Evolutionary conservation across 495 filamentous ascomycete species (phyloP), one percentile per base, ranked within the genome.

Genomic region (Podospora pseudopauciseta): DNA sequence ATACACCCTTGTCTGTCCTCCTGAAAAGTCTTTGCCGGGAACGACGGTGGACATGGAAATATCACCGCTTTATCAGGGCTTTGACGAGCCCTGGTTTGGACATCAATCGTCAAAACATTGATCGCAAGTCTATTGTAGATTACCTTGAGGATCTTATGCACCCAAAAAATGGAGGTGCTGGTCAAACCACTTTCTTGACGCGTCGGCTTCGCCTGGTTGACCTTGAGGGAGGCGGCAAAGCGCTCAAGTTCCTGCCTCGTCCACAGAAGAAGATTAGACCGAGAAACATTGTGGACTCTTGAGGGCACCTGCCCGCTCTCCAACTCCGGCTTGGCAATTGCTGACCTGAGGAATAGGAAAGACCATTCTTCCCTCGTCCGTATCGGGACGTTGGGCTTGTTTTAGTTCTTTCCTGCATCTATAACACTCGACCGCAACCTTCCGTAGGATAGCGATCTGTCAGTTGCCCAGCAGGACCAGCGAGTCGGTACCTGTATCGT

Each of bases 1-100:
- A 73, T 57, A 73, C 71, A 0, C 71, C 71, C 4, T n/a, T 73
- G 58, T 70, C 71, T 13, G 68, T 70, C 11, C 30, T 73, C 56
- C 64, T 73, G 2, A 72, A 59, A 49, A 60, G 59, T 19, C 54
- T 73, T 16, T 70, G 65, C 65, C 55, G 49, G 0, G 55, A 70
- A 27, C 57, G 68, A 16, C 23, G 9, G 3, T 68, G 60, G 19
- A 65, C 65, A 4, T 73, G 71, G 71, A 68, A 68, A 30, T 70
- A 70, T 28, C 71, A 70, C 58, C 68, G 68, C 28, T 73, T 70
- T 55, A 68, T 73, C 63, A 67, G 65, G 32, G 56, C 64, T 19
- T 59, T 73, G 9, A 19, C n/a, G 4, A 65, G 65, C 13, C 68
- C 68, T 5, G 65, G 54, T 18, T 63, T 73, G 16, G 71, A 73